Base-by-base conservation (phyloP, 805 yeast genomes). In the Cyberlindnera japonica region DNA sequence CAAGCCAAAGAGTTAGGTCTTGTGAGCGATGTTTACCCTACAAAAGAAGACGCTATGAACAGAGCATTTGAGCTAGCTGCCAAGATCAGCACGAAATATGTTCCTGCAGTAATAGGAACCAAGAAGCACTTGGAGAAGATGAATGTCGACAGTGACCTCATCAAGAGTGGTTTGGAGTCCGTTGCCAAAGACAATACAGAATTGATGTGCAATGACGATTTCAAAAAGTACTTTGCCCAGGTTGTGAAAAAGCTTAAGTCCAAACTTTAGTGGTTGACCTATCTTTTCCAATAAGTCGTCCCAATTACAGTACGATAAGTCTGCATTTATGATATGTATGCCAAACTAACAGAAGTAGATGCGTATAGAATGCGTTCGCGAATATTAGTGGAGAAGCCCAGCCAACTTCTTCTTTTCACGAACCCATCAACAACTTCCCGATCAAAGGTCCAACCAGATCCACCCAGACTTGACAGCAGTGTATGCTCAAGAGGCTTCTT, bases 21-120 rank as follows among this genome's bases (percentile, higher is more conserved):
- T 15, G 72, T 80, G 2, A 66, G 77, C 40, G 63, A 62, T 40
- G 69, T 77, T 1, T 63, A 62, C 17, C 70, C 69, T 0, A 67
- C 68, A 44, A 71, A 73, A 46, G 68, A 71, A 9, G 61, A 63
- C 1, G 88, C 81, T 0, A 45, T 80, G 11, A 63, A 62, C 5
- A 55, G 63, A 20, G 83, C 83, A n/a, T 36, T 64, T 8, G 63
- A 66, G 22, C 18, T 54, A 27, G 91, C 84, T 0, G 43, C 41
- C 5, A 58, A 52, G 14, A 76, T 83, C 23, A 68, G 70, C 26
- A 37, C 42, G 3, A 69, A 74, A 56, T 68, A 72, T 31, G 71
- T 67, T 20, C 79, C 84, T 64, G 85, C 86, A 15, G 67, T 83
- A 26, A 68, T 61, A 45, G 90, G 89, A 11, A 75, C 85, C 4